Base-by-base conservation (phyloP, 139 green algal genomes). In the Chlorella vulgaris region DNA sequence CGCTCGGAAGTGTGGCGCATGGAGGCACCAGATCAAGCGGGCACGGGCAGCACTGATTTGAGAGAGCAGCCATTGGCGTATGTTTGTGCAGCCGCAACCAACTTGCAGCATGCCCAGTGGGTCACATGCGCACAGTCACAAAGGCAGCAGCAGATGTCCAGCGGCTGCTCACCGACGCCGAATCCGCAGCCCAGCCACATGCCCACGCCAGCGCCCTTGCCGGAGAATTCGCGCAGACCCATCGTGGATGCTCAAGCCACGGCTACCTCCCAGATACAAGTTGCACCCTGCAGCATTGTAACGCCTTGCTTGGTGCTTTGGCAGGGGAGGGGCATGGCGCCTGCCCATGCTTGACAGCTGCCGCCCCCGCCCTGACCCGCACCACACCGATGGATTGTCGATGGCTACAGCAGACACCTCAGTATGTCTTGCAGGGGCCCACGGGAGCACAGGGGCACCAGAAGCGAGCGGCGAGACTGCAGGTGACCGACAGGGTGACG, bases 131-230 rank as follows among this genome's bases (percentile, higher is more conserved):
- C 47, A 58, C n/a, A n/a, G n/a, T n/a, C n/a, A 58, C 47, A 58
- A 15, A 15, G 47, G 47, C 18, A 43, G 18, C 43, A 8, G 40
- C 67, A 26, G 36, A 15, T 60, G 35, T 35, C 35, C 33, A 38
- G 13, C 43, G 26, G 31, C 31, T 7, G 28, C 78, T n/a, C 26
- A 82, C 81, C 81, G 62, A 82, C 65, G 31, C 81, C 81, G 50
- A 86, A 86, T 28, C 82, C 74, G 35, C 82, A 83, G 53, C 82
- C 82, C 28, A 63, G 7, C 51, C 74, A 71, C 19, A 83, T n/a
- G 15, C 82, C 82, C 7, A 67, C 35, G 36, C 74, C 82, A 22
- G 76, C 82, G 24, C 61, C 74, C 4, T 78, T 47, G 2, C 82
- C 82, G 18, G 66, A 53, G 19, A 82, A 69, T 15, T 60, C 65